A percentile compares a stretch with the other conserved stretches of the same genome.
Evolutionary conservation across 2,329 filamentous ascomycete genomes (phyloP).

Genomic region (Ceratocystis papillata): DNA sequence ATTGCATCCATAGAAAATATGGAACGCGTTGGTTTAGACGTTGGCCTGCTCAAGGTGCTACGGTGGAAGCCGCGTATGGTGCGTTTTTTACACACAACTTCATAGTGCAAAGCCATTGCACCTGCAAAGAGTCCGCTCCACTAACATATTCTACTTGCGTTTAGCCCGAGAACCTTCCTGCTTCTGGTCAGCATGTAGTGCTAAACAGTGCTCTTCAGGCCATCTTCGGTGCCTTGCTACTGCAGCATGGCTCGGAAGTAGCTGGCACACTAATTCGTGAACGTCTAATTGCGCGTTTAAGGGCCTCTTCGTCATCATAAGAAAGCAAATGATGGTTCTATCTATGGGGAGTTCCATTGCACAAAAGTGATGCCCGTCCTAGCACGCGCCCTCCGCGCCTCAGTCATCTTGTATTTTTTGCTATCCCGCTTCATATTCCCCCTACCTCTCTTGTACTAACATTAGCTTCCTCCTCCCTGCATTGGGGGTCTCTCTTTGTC

Average conservation of each 20-base stretch:
- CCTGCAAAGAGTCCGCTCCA: conserved; percentile 6
- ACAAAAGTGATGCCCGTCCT: not conserved
- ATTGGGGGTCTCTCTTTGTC: not conserved
- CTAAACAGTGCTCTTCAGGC: conserved; percentile 70
- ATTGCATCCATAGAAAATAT: conserved; percentile 56
- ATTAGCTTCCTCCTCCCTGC: not conserved
- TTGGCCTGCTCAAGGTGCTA: conserved; percentile 63
- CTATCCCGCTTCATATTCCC: not conserved
- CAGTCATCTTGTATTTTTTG: not conserved
- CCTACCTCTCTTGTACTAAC: conserved; percentile 10
- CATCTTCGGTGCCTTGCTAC: conserved; percentile 76
- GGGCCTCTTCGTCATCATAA: conserved; percentile 9
- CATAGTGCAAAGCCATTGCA: not conserved
- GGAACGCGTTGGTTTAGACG: conserved; percentile 53
- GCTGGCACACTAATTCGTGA: conserved; percentile 67
- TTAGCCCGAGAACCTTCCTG: conserved; percentile 53
- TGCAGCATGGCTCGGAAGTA: conserved; percentile 72
- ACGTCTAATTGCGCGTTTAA: conserved; percentile 47
- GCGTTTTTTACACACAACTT: conserved; percentile 30
- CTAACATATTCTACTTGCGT: conserved; percentile 19
- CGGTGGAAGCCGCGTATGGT: conserved; percentile 84
- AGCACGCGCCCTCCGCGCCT: not conserved
- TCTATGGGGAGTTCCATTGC: not conserved
- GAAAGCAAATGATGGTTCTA: not conserved
- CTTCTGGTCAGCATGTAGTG: conserved; percentile 65